Evolutionary conservation across 352 stramenopile genomes (phyloP), one percentile per base, ranked within the genome.

Genomic region (Thalassiosira hispida): DNA sequence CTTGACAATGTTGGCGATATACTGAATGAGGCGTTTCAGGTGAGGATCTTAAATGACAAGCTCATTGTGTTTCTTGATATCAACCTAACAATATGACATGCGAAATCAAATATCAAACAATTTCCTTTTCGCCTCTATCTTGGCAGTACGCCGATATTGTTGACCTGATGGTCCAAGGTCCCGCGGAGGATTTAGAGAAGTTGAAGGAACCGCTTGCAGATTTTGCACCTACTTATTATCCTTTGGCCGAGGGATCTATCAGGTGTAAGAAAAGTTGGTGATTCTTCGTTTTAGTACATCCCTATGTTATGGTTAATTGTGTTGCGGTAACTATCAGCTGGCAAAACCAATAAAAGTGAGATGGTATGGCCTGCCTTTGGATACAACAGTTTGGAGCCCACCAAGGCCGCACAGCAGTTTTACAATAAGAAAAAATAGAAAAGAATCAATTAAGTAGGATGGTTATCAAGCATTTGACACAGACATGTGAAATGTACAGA

Each of bases 181-280:
- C 71, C 53, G n/a, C 33, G 29, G 42, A 25, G 9, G 62, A 75
- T 22, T 61, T 79, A 40, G 71, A 79, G 47, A 79, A 79, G 42
- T 64, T 79, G 71, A 79, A 79, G 35, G 71, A 74, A 6, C 62
- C 71, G 12, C 62, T 79, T 22, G 71, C 70, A 12, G 70, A 66
- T 52, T 66, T 79, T 23, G 62, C 46, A 35, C 59, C 61, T 0
- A 40, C 53, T 14, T 73, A 79, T 65, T 79, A 79, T 18, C 70
- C 70, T 8, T 27, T 79, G 14, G 0, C 18, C 27, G 60, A 52
- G 0, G 70, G 70, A 31, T 79, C 70, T 18, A 22, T 79, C 11
- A 60, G 70, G 60, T 75, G 53, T 29, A 79, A 25, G 18, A 72
- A 60, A 20, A 72, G 38, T 23, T 72, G 47, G 20, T 70, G 62